Percentiles rank a stretch among this genome's conserved stretches.
Conservation (phyloP, 1,284 basidiomycete genomes). For the Trichosporon sp. region DNA sequence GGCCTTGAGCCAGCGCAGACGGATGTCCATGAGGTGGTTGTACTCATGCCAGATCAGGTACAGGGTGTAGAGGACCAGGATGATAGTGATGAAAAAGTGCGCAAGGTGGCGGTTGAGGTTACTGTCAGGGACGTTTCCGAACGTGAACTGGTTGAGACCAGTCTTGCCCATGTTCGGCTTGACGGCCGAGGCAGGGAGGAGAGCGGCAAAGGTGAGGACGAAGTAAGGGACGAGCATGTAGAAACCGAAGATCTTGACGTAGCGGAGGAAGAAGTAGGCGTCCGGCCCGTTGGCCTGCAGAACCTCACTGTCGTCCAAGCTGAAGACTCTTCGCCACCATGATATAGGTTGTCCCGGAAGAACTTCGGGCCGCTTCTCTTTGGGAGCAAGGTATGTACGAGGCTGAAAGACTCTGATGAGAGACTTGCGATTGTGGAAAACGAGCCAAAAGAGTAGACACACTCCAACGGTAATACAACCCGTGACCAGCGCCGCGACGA, state of each 20-base stretch:
- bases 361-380: conserved; percentile 20
- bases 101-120: conserved; percentile 63
- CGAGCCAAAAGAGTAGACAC: conserved; percentile 32
- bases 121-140: conserved; percentile 64
- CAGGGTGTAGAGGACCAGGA: conserved; percentile 76
- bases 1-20: conserved; percentile 78
- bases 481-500: conserved; percentile 44
- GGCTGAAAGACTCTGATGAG: conserved; percentile 41
- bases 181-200: conserved; percentile 34
- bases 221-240: conserved; percentile 76
- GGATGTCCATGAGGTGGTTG: conserved; percentile 68
- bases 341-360: conserved; percentile 27
- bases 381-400: conserved; percentile 35
- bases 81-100: conserved; percentile 65
- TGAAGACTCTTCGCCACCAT: conserved; percentile 40
- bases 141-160: conserved; percentile 70
- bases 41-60: conserved; percentile 77
- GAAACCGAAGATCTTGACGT: conserved; percentile 50
- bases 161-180: conserved; percentile 48
- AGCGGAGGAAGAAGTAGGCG: conserved; percentile 89
- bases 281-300: conserved; percentile 74
- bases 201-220: conserved; percentile 51
- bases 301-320: conserved; percentile 34
- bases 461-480: conserved; percentile 40
- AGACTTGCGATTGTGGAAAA: conserved; percentile 31